Evolutionary conservation across 2,329 filamentous ascomycete genomes (phyloP).

Genomic region (Fusarium zealandicum): DNA sequence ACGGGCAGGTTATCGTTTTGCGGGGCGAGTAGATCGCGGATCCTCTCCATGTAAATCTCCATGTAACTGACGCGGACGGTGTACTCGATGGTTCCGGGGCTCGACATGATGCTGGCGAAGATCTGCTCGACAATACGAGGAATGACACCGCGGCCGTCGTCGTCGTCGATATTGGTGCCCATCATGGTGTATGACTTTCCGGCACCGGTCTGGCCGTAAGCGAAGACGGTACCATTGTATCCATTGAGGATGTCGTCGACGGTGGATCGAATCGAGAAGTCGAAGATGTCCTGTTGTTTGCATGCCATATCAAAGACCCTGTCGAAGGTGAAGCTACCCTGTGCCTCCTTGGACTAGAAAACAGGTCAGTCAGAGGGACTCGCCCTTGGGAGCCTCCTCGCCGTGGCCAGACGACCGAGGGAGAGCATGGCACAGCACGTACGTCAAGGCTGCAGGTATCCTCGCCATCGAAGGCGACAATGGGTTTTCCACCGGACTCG

Average conservation of each 20-base stretch:
- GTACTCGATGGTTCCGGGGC: slow-evolving; percentile 93
- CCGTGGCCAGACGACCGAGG: background rate
- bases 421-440: slow-evolving; percentile 48
- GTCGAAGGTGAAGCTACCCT: slow-evolving; percentile 93
- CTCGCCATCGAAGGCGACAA: slow-evolving; percentile 86
- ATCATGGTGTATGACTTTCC: slow-evolving; percentile 99
- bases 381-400: background rate
- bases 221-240: slow-evolving; percentile 99
- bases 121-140: slow-evolving; percentile 98
- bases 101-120: slow-evolving; percentile 91
- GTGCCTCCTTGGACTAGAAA: slow-evolving; percentile 77
- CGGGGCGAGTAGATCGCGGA: slow-evolving; percentile 89
- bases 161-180: slow-evolving; percentile 84
- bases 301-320: slow-evolving; percentile 96
- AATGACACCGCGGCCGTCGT: slow-evolving; percentile 88
- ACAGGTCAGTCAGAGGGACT: slow-evolving; percentile 35
- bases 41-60: slow-evolving; percentile 99
- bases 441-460: slow-evolving; percentile 90
- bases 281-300: slow-evolving; percentile 91
- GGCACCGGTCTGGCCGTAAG: slow-evolving; percentile 96
- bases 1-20: slow-evolving; percentile 96
- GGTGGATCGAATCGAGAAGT: slow-evolving; percentile 94
- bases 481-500: slow-evolving; percentile 86
- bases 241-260: slow-evolving; percentile 98
- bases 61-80: slow-evolving; percentile 99